Percentiles rank a stretch among this genome's conserved stretches.
These are phyloP conservation scores for Exophiala sideris DNA, from an alignment of 2,329 filamentous ascomycete genomes.

Conservation along the genomic window DNA sequence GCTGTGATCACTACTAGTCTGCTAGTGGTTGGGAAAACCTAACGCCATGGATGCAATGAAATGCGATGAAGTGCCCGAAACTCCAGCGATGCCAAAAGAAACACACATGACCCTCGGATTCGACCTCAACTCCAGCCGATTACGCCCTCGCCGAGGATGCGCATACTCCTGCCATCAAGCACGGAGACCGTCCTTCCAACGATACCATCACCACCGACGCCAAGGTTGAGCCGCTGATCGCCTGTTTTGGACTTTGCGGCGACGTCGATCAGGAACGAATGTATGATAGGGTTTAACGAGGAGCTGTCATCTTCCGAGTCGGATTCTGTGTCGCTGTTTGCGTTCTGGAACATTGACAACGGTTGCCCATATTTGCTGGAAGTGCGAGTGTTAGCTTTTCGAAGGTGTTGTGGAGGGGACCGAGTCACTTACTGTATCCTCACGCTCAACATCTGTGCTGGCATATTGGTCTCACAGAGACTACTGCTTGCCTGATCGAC, in stretches of 20 bases:
- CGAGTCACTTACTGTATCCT: conserved; percentile 20
- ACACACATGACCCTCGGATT: conserved; percentile 5
- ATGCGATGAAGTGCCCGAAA: neutral
- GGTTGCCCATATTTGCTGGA: conserved; percentile 21
- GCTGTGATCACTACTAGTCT: neutral
- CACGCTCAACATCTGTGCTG: conserved; percentile 5
- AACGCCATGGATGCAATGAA: neutral
- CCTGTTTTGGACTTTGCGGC: neutral
- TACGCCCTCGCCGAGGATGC: conserved; percentile 24
- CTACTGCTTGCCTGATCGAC: neutral
- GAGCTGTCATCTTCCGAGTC: conserved; percentile 3
- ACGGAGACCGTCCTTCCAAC: conserved; percentile 27
- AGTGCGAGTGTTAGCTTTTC: no score
- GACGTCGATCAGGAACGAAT: conserved; percentile 20
- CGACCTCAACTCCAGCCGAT: conserved; percentile 26
- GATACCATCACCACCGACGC: conserved; percentile 27
- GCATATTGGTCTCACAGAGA: neutral
- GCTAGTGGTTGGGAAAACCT: no score
- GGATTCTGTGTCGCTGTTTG: conserved; percentile 6
- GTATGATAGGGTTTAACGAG: conserved; percentile 22
- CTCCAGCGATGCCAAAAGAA: neutral
- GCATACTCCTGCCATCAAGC: conserved; percentile 9
- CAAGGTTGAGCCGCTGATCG: conserved; percentile 20
- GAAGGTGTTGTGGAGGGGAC: neutral
- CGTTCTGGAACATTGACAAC: conserved; percentile 8